phyloP scores from a whole-genome alignment of 441 rosid genomes.

The Biscutella laevigata region DNA sequence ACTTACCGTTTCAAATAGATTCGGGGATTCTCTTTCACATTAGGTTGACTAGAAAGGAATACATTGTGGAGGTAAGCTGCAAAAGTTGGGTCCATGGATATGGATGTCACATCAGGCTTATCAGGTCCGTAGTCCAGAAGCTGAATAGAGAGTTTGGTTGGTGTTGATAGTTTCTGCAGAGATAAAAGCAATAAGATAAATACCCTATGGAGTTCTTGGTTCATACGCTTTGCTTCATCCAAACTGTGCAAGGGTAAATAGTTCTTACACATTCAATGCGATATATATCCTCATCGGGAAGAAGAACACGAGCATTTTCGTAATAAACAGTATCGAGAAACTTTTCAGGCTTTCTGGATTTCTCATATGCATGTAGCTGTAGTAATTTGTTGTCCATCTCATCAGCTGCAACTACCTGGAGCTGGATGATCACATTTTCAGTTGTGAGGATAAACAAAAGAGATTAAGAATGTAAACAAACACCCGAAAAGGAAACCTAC shows the following conservation, averaged over 20 bases:
- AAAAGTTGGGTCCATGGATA: conserved; percentile 81
- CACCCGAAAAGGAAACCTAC: conserved; percentile 26
- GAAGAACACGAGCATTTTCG: conserved; percentile 79
- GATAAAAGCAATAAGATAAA: conserved; percentile 5
- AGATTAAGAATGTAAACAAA: neutral
- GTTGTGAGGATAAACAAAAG: neutral
- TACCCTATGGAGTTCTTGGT: neutral
- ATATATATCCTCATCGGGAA: conserved; percentile 82
- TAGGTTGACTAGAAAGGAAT: conserved; percentile 57
- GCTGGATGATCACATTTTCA: conserved; percentile 37
- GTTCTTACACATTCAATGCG: conserved; percentile 81
- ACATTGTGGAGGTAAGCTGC: conserved; percentile 67
- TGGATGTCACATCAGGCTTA: conserved; percentile 88
- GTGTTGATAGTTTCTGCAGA: conserved; percentile 48
- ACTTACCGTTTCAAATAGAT: conserved; percentile 71
- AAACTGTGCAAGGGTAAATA: neutral
- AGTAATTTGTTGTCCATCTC: conserved; percentile 87
- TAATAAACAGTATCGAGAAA: conserved; percentile 63
- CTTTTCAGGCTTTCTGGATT: conserved; percentile 66
- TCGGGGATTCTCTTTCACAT: conserved; percentile 47
- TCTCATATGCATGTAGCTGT: conserved; percentile 75
- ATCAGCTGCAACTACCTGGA: conserved; percentile 73
- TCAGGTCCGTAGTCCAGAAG: conserved; percentile 80
- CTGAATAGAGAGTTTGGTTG: conserved; percentile 60
- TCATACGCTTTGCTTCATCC: neutral